Percentiles rank a stretch among this genome's conserved stretches.
Conservation (phyloP, 2,329 filamentous ascomycete species). For the Fragosphaeria purpurea region DNA sequence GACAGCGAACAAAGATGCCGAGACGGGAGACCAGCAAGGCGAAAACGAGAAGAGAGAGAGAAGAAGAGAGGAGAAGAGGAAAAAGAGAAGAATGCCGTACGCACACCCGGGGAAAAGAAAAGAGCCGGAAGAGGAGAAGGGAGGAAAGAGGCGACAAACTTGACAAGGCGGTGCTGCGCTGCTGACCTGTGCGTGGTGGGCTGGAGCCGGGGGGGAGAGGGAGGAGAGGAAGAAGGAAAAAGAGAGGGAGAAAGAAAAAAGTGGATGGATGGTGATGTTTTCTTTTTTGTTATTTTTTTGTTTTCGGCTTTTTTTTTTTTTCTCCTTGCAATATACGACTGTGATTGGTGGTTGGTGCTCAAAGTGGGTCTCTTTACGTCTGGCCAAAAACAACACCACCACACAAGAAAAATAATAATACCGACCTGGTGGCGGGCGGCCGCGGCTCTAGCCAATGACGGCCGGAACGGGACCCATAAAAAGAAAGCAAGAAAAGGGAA, state of each 20-base stretch:
- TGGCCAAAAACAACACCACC: no score
- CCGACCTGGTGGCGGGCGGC: no score
- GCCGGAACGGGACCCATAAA: no score
- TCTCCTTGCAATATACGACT: not conserved
- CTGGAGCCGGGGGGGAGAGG: conserved; percentile 2
- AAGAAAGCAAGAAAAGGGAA: no score
- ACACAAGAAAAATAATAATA: no score
- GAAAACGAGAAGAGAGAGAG: not conserved
- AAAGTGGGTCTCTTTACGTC: no score
- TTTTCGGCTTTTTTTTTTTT: conserved; percentile 9
- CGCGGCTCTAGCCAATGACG: no score
- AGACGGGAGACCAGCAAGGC: not conserved
- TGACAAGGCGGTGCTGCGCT: conserved; percentile 32
- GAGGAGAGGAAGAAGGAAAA: conserved; percentile 10
- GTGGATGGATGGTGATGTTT: conserved; percentile 14
- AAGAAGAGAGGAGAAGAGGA: conserved; percentile 12
- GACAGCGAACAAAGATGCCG: no score
- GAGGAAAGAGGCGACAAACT: conserved; percentile 20
- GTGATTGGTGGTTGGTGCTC: not conserved
- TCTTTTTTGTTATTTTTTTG: conserved; percentile 14
- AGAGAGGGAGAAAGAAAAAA: not conserved
- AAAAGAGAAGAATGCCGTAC: conserved; percentile 23
- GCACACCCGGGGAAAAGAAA: conserved; percentile 23
- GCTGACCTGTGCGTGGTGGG: conserved; percentile 17
- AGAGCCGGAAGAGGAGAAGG: conserved; percentile 3